Evolutionary conservation across 2,329 filamentous ascomycete species (phyloP), one percentile per base, ranked within the genome.

Genomic region (Chaetothyriales sp.): DNA sequence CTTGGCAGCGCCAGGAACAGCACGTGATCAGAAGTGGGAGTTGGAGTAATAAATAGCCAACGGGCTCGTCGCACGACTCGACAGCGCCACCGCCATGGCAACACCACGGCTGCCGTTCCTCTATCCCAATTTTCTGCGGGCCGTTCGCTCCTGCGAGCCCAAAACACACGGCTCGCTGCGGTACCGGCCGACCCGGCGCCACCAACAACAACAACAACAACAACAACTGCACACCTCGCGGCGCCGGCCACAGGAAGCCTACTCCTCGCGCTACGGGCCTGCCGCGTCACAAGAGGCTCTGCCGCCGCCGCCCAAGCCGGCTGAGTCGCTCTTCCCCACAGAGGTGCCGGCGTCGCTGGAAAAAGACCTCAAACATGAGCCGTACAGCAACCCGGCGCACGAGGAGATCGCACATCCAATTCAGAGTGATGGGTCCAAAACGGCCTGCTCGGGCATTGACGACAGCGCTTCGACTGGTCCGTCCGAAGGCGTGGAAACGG

Each of bases 91-190:
- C 44, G 2, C 44, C 44, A 86, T 86, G 80, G 74, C 81, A 56
- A 73, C 77, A 20, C 70, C 73, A 54, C 75, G 82, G 61, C 71
- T 86, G 54, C 77, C 78, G 15, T 86, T 86, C 62, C 71, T 86
- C 18, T 86, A 85, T 59, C 82, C 83, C 46, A 79, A 81, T 59
- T 67, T 86, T 51, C 77, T 83, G 66, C 78, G 81, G 51, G 71
- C 74, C 15, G 65, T 74, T 57, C 72, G 74, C 62, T 66, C 66
- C 63, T 78, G 67, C 64, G 71, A 68, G 64, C 71, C 66, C 43
- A 69, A 57, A 28, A 68, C 66, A 20, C 67, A 70, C 59, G 64
- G 69, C 60, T 66, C 70, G 13, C 66, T 74, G 50, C 66, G 70
- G 55, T 62, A 69, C 33, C 62, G 61, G 47, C 64, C 56, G 58